phyloP scores from a whole-genome alignment of 2,329 filamentous ascomycete species.

The Fusarium algeriense region DNA sequence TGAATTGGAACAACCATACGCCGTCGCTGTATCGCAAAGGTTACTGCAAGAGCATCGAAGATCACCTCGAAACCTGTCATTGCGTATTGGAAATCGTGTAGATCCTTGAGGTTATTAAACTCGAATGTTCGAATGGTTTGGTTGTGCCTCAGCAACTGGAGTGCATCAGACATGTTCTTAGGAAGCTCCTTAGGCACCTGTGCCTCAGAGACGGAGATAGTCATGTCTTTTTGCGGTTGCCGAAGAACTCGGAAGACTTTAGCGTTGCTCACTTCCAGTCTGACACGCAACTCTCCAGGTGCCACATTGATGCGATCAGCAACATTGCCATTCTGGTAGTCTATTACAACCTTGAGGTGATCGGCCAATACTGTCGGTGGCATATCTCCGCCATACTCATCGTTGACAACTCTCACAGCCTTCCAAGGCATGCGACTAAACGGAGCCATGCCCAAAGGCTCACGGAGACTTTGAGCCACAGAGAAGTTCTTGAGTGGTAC shows the following conservation, averaged over 20 bases:
- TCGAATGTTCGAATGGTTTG: constrained; percentile 79
- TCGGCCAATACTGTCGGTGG: constrained; percentile 81
- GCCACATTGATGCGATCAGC: constrained; percentile 87
- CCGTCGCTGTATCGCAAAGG: constrained; percentile 84
- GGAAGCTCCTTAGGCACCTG: constrained; percentile 72
- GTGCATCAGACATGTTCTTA: constrained; percentile 71
- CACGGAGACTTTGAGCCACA: constrained; percentile 67
- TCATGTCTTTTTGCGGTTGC: constrained; percentile 81
- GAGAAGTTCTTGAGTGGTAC: constrained; percentile 74
- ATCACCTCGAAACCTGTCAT: constrained; percentile 84
- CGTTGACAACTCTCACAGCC: constrained; percentile 77
- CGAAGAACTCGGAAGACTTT: constrained; percentile 76
- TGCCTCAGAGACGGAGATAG: constrained; percentile 78
- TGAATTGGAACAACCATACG: constrained; percentile 93
- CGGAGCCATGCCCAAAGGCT: constrained; percentile 62
- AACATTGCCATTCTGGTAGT: constrained; percentile 80
- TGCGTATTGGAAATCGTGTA: constrained; percentile 83
- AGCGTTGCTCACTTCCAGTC: constrained; percentile 71
- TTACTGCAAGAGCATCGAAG: constrained; percentile 78
- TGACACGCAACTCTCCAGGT: constrained; percentile 77
- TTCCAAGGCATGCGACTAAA: constrained; percentile 72
- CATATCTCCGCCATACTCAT: constrained; percentile 70
- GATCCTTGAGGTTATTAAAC: constrained; percentile 73
- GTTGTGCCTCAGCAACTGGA: constrained; percentile 68
- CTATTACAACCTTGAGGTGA: constrained; percentile 78